Base-by-base conservation (phyloP, 208 protist species). In the Spongospora subterranea region DNA sequence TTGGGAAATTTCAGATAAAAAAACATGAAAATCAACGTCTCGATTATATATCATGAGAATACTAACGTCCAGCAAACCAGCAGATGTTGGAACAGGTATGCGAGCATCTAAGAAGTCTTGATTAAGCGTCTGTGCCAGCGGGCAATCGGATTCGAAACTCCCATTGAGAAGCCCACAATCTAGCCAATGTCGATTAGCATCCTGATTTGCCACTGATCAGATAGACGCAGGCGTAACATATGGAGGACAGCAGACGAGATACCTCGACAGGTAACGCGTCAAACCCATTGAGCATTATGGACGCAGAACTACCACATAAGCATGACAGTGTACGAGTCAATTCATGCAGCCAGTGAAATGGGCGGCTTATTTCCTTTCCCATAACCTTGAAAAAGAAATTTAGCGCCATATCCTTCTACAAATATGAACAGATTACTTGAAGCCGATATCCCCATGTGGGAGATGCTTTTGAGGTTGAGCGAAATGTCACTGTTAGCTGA, bases 301-400 rank as follows among this genome's bases (percentile, higher is more conserved):
- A 6, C 6, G 71, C 71, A 82, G 35, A 35, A 43, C 35, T 43
- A 6, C 71, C 71, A 43, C 35, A 82, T 6, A 82, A 35, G 35
- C 6, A 39, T 6, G 71, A 6, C 6, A 35, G 11, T 39, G 6
- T 39, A 82, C 71, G 71, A 40, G 71, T n/a, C 17, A 82, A n/a
- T 35, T 82, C 71, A 82, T 82, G 71, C n/a, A 82, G 13, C 71
- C 71, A 82, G 11, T 6, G 11, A 35, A 82, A 82, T 43, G 71
- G 35, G 17, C 17, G 6, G 40, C 35, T 40, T 35, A 39, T 43
- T 13, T 6, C 17, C 35, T 6, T 35, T n/a, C 17, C 71, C 71
- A 43, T 17, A 45, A 82, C n/a, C 71, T 82, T 6, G 35, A 40
- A 43, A n/a, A 17, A 6, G 13, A 60, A 24, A 60, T 60, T 60